Conservation (phyloP, 139 green algal genomes). For the Volvox reticuliferus region DNA sequence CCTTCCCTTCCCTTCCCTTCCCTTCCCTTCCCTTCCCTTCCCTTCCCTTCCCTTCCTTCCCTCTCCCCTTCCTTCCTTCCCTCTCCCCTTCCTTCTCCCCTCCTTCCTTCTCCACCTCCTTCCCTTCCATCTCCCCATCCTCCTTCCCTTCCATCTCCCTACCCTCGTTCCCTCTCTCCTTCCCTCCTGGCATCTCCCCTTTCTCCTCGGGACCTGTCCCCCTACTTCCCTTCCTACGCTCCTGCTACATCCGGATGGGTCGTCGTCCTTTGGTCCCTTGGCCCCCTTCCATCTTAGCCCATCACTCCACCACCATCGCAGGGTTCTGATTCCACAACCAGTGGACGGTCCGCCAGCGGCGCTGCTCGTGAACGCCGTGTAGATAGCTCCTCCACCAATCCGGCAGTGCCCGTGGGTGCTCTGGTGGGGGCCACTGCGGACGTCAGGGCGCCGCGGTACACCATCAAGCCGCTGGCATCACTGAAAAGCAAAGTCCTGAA, state of each 20-base stretch:
- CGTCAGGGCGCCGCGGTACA: conserved; percentile 1
- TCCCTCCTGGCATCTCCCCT: background rate
- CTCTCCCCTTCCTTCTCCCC: background rate
- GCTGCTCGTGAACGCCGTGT: background rate
- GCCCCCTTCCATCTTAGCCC: background rate
- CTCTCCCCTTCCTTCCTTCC: background rate
- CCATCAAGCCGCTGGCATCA: conserved; percentile 47
- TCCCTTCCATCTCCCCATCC: background rate
- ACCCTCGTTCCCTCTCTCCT: background rate
- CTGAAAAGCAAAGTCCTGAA: conserved; percentile 43
- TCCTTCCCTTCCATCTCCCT: background rate
- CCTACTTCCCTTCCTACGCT: background rate
- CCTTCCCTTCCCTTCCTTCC: background rate
- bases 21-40: no score
- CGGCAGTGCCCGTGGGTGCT: background rate
- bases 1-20: background rate
- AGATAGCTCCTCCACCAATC: background rate
- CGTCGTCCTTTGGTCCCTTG: background rate
- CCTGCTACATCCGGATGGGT: background rate
- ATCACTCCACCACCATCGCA: background rate
- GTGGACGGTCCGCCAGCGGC: background rate
- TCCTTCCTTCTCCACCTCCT: background rate
- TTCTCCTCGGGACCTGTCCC: background rate
- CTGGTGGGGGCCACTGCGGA: background rate
- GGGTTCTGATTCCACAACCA: background rate